Evolutionary conservation across 495 filamentous ascomycete genomes (phyloP).

Genomic region (Staphylotrichum longicolle): DNA sequence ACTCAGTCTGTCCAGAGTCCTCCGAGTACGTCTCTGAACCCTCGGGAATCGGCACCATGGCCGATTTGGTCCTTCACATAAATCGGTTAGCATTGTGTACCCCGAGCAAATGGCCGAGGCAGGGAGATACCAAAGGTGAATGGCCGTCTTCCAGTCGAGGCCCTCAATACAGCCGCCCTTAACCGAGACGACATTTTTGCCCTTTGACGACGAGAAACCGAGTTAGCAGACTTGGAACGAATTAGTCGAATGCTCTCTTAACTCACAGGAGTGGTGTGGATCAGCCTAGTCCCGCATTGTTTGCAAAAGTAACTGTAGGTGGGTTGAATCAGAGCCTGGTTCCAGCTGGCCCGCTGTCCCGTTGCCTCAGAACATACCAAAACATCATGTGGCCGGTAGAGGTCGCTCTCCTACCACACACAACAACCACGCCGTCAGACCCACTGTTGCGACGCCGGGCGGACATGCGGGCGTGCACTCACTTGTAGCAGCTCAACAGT

Average conservation of each 20-base stretch:
- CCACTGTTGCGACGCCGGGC: background rate
- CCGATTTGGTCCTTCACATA: slow-evolving; percentile 47
- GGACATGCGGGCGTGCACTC: slow-evolving; percentile 21
- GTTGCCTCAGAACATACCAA: slow-evolving; percentile 34
- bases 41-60: slow-evolving; percentile 63
- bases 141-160: slow-evolving; percentile 54
- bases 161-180: slow-evolving; percentile 62
- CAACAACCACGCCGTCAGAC: background rate
- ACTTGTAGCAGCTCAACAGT: slow-evolving; percentile 48
- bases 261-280: slow-evolving; percentile 53
- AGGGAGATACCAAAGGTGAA: slow-evolving; percentile 53
- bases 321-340: background rate
- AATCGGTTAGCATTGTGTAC: background rate
- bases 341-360: background rate
- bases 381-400: slow-evolving; percentile 47
- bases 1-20: slow-evolving; percentile 41
- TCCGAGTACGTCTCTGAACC: slow-evolving; percentile 49
- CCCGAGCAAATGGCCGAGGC: background rate
- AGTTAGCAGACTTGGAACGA: background rate
- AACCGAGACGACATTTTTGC: slow-evolving; percentile 44
- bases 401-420: slow-evolving; percentile 32
- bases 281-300: slow-evolving; percentile 56
- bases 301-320: slow-evolving; percentile 55
- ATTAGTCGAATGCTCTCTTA: background rate
- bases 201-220: background rate